Evolutionary conservation across 2,329 filamentous ascomycete species (phyloP), one percentile per base, ranked within the genome.

Genomic region (Albifimbria verrucaria): DNA sequence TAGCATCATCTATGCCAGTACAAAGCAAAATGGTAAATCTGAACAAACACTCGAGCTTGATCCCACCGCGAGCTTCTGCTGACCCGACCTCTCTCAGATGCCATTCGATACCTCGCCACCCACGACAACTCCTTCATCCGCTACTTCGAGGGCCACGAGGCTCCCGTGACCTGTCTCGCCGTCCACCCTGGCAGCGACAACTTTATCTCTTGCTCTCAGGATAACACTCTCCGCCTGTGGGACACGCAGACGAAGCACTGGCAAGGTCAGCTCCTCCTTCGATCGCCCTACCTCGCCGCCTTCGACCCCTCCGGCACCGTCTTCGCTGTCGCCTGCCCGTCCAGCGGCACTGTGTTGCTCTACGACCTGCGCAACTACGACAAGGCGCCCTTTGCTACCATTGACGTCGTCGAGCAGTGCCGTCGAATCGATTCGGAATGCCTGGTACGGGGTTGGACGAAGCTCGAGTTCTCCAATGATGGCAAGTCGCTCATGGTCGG

Each of bases 41-140:
- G n/a, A n/a, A n/a, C n/a, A n/a, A n/a, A n/a, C n/a, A n/a, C n/a
- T n/a, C n/a, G n/a, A n/a, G n/a, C n/a, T n/a, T n/a, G n/a, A n/a
- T n/a, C n/a, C n/a, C n/a, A n/a, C n/a, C n/a, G n/a, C n/a, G n/a
- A n/a, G 22, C 28, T 32, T 43, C 42, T 26, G 24, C 45, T 45
- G n/a, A 25, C 17, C 39, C 26, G n/a, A 7, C 42, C 7, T 18
- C 21, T 7, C 23, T 11, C 53, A 87, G 88, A 93, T 76, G 92
- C 85, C 64, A 95, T 89, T 60, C 87, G 86, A 68, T 97, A 89
- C 73, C 88, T 92, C 57, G 95, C 84, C 52, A 96, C 88, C 12
- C 94, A 99, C 72, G 94, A 97, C 71, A 97, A 97, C 74, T 89
- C 88, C 54, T 99, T 96, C 70, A 89, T 97, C 57, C 89, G 94